These are phyloP conservation scores for Cutaneotrichosporon cavernicola DNA, from an alignment of 1,284 basidiomycete species.

Conservation along the genomic window DNA sequence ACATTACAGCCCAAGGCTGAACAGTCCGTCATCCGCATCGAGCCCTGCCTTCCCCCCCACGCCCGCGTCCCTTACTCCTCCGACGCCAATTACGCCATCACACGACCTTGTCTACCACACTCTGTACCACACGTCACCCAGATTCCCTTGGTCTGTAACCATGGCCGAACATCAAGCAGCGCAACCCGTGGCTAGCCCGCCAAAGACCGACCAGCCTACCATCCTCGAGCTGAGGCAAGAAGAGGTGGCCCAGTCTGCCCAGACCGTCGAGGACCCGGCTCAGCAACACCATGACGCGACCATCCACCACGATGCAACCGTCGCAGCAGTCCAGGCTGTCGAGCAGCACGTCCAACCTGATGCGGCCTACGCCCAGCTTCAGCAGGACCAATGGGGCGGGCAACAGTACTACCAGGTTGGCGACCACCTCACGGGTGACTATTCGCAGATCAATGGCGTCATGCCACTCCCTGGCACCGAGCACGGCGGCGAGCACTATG, in stretches of 20 bases:
- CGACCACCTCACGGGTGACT: conserved; percentile 11
- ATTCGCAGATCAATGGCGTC: conserved; percentile 20
- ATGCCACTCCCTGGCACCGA: conserved; percentile 12
- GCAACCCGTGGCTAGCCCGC: background rate
- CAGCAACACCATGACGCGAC: conserved; percentile 1
- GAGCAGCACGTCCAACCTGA: background rate
- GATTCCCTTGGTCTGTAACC: background rate
- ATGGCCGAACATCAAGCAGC: conserved; percentile 1
- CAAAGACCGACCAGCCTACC: background rate
- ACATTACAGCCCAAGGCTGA: background rate
- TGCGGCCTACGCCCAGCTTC: conserved; percentile 3
- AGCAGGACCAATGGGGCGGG: conserved; percentile 1
- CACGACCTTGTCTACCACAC: background rate
- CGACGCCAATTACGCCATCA: background rate
- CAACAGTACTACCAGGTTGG: conserved; percentile 11
- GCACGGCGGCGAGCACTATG: conserved; percentile 21
- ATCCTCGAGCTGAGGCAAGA: background rate
- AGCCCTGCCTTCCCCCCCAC: background rate
- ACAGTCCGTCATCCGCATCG: background rate
- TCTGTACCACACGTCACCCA: background rate
- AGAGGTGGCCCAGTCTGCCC: background rate
- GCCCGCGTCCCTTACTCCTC: background rate
- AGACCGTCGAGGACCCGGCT: background rate
- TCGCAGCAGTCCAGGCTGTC: conserved; percentile 3
- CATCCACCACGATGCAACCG: background rate